Conservation (phyloP, 192 early-diverging fungal genomes). For the Neocallimastix lanati region DNA sequence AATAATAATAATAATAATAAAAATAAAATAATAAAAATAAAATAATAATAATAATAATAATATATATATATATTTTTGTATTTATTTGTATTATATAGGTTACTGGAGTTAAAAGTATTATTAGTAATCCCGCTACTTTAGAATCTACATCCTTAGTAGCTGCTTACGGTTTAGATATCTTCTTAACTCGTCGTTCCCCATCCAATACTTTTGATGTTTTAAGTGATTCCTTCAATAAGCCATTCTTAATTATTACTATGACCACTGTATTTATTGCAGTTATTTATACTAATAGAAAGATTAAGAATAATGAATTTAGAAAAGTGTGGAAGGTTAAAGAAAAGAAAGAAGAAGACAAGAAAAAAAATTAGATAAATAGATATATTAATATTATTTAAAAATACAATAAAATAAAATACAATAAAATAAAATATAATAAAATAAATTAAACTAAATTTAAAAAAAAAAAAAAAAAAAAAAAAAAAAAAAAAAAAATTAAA, state of each 20-base stretch:
- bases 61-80: too few relatives aligned
- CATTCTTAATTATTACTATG: constrained; percentile 63
- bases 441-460: too few relatives aligned
- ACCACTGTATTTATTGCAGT: constrained; percentile 40
- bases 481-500: too few relatives aligned
- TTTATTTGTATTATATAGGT: too few relatives aligned
- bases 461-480: too few relatives aligned
- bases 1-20: too few relatives aligned
- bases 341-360: background rate
- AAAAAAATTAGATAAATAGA: too few relatives aligned
- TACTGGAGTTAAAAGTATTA: constrained; percentile 43
- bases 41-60: too few relatives aligned
- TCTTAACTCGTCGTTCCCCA: constrained; percentile 64
- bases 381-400: too few relatives aligned
- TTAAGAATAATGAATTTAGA: background rate
- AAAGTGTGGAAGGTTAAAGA: background rate
- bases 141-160: constrained; percentile 87
- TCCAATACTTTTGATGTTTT: constrained; percentile 84
- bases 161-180: constrained; percentile 79
- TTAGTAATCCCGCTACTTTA: constrained; percentile 54
- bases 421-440: too few relatives aligned
- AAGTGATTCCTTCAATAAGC: constrained; percentile 80
- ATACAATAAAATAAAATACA: too few relatives aligned
- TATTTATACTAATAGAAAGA: background rate
- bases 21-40: too few relatives aligned